Conservation (phyloP, 2,329 filamentous ascomycete species). For the Pestalotiopsis sp. region DNA sequence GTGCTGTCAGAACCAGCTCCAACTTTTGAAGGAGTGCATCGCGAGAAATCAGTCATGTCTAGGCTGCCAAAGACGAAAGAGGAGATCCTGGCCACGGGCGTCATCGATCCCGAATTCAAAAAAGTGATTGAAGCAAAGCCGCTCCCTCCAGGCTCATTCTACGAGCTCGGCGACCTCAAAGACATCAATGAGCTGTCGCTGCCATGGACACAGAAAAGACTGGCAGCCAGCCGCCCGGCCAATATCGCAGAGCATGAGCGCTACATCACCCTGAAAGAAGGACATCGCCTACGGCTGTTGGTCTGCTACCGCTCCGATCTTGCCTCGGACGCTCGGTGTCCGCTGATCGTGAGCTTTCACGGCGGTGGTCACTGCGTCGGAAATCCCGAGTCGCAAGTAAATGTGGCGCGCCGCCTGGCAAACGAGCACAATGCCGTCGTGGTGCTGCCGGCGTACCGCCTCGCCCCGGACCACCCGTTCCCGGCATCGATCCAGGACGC, state of each 20-base stretch:
- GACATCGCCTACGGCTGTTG: constrained; percentile 15
- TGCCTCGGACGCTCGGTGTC: neutral
- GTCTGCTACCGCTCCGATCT: constrained; percentile 4
- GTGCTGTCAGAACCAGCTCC: neutral
- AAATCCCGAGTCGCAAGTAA: constrained; percentile 17
- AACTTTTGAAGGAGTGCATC: neutral
- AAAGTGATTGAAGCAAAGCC: constrained; percentile 15
- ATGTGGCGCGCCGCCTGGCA: constrained; percentile 16
- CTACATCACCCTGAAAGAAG: constrained; percentile 12
- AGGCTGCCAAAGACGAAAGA: constrained; percentile 8
- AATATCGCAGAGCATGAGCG: constrained; percentile 17
- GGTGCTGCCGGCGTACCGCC: constrained; percentile 45
- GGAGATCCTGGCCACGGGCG: constrained; percentile 17
- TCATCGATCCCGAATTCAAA: constrained; percentile 18
- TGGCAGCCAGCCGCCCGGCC: constrained; percentile 8
- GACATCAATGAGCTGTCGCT: constrained; percentile 8
- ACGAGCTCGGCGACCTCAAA: constrained; percentile 1
- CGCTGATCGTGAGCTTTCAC: constrained; percentile 20
- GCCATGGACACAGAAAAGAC: neutral
- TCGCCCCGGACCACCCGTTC: constrained; percentile 56
- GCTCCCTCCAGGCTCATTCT: constrained; percentile 15
- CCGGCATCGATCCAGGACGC: constrained; percentile 56
- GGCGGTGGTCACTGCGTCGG: constrained; percentile 19
- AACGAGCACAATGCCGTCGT: constrained; percentile 16
- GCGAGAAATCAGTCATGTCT: neutral